phyloP scores from a whole-genome alignment of 306 rosid genomes.

The Cucurbita maxima region DNA sequence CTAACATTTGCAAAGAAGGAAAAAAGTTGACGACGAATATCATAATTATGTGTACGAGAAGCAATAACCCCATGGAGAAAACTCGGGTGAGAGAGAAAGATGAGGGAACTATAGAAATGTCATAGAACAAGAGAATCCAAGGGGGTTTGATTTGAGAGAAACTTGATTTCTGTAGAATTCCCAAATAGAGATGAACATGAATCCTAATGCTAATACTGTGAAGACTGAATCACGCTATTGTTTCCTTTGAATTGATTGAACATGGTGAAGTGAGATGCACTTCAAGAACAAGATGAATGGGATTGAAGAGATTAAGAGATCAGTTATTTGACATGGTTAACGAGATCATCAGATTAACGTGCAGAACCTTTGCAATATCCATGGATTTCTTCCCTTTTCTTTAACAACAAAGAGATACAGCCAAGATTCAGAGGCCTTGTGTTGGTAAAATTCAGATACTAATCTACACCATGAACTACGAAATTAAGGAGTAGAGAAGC shows the following conservation, averaged over 20 bases:
- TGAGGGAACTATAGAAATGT: neutral
- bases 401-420: slow-evolving; percentile 24
- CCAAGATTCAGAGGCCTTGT: slow-evolving; percentile 16
- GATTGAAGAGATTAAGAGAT: neutral
- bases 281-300: neutral
- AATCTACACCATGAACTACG: slow-evolving; percentile 28
- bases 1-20: neutral
- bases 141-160: neutral
- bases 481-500: slow-evolving; percentile 7
- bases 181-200: neutral
- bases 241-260: neutral
- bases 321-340: neutral
- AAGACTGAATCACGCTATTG: too few species aligned
- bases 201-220: neutral
- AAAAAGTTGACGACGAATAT: neutral
- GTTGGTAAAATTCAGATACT: slow-evolving; percentile 19
- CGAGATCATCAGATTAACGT: slow-evolving; percentile 20
- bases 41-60: neutral
- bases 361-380: slow-evolving; percentile 9
- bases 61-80: neutral
- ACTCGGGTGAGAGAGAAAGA: too few species aligned
- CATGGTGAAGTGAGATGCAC: neutral
- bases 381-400: slow-evolving; percentile 25
- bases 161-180: neutral
- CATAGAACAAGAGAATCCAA: neutral